Evolutionary conservation across 768 basidiomycete genomes (phyloP).

Genomic region (Russula sp.): DNA sequence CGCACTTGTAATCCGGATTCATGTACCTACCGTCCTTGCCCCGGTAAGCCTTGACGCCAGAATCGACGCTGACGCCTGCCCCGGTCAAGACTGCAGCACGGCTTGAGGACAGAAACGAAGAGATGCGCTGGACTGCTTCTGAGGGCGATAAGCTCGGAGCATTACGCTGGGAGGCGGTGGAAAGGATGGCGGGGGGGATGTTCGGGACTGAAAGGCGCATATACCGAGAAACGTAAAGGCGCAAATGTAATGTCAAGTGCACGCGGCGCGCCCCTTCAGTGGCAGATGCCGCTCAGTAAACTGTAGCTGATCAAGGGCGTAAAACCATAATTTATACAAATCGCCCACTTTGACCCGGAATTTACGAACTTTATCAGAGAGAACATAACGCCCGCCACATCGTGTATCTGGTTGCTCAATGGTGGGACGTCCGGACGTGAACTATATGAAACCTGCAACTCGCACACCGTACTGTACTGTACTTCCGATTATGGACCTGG

Average conservation of each 20-base stretch:
- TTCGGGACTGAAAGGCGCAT: constrained; percentile 80
- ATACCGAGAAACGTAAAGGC: constrained; percentile 16
- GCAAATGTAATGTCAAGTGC: background rate
- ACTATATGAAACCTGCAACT: too few species aligned
- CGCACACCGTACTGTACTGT: too few species aligned
- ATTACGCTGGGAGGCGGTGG: constrained; percentile 34
- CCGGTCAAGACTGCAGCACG: constrained; percentile 75
- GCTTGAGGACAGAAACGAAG: constrained; percentile 62
- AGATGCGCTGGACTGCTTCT: constrained; percentile 55
- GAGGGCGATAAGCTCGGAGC: constrained; percentile 37
- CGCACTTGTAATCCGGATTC: constrained; percentile 86
- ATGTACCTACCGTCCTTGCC: constrained; percentile 80
- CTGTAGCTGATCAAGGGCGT: too few species aligned
- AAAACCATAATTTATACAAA: background rate
- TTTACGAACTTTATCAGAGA: too few species aligned
- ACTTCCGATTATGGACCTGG: background rate
- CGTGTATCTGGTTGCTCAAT: too few species aligned
- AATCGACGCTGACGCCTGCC: constrained; percentile 93
- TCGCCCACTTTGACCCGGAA: too few species aligned
- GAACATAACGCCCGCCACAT: too few species aligned
- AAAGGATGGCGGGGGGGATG: constrained; percentile 54
- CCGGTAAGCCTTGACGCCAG: constrained; percentile 91
- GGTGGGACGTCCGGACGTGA: too few species aligned
- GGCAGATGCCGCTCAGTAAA: background rate
- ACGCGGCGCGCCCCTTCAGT: background rate